These are phyloP conservation scores for Blastomyces silverae DNA, from an alignment of 2,329 filamentous ascomycete species.

Conservation along the genomic window DNA sequence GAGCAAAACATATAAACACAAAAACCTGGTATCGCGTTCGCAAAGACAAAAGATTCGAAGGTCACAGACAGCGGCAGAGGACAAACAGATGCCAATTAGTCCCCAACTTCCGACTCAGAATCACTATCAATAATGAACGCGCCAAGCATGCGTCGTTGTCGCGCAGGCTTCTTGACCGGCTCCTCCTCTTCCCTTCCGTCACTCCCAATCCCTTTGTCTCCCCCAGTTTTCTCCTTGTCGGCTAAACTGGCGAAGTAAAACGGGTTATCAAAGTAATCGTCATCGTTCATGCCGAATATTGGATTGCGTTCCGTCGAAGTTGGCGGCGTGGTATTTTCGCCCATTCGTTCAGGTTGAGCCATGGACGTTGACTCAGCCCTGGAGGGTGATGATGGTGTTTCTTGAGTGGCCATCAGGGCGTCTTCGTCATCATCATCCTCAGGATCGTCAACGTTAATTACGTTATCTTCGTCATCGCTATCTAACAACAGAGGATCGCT, in stretches of 20 bases:
- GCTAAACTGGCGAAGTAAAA: slow-evolving; percentile 12
- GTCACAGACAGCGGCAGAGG: no score
- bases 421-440: slow-evolving; percentile 3
- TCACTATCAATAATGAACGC: slow-evolving; percentile 42
- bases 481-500: slow-evolving; percentile 12
- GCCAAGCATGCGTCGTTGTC: slow-evolving; percentile 32
- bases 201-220: slow-evolving; percentile 11
- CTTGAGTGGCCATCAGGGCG: neutral
- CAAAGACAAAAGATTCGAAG: neutral
- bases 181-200: slow-evolving; percentile 31
- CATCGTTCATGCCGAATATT: slow-evolving; percentile 26
- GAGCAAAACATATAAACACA: neutral
- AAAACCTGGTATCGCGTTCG: neutral
- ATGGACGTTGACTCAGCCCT: slow-evolving; percentile 16
- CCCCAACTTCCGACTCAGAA: slow-evolving; percentile 30
- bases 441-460: slow-evolving; percentile 3
- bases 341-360: neutral
- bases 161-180: slow-evolving; percentile 27
- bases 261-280: slow-evolving; percentile 12
- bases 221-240: neutral
- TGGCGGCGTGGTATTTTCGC: slow-evolving; percentile 21
- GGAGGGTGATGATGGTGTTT: slow-evolving; percentile 10
- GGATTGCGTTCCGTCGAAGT: slow-evolving; percentile 31
- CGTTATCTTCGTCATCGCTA: slow-evolving; percentile 17
- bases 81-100: neutral